Base-by-base conservation (phyloP, 352 stramenopile genomes). In the Thraustochytrium striatum region DNA sequence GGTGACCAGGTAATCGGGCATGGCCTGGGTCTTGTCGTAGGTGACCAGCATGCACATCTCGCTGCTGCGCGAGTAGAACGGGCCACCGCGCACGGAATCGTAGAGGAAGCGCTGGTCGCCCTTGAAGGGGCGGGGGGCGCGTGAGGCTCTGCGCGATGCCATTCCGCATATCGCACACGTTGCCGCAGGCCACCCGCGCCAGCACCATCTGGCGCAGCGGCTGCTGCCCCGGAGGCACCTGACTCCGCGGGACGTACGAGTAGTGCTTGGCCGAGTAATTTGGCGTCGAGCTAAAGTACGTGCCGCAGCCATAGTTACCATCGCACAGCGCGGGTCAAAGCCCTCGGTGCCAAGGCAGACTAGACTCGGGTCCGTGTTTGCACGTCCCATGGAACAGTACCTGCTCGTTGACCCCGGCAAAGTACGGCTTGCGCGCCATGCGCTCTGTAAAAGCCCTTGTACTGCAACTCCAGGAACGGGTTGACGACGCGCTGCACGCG, bases 211-310 rank as follows among this genome's bases (percentile, higher is more conserved):
- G 65, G 19, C 65, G 33, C 9, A 38, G 59, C 7, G 9, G 28
- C 41, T 21, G 5, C 0, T 3, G 30, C 52, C 52, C 44, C 0
- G 8, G 8, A 25, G 7, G n/a, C 19, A 70, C 1, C 35, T 52
- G 33, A 5, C 16, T 9, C 41, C 53, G 59, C 21, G 65, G 65
- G 19, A 58, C 16, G 36, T 70, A 61, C 33, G 65, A 39, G 65
- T 75, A 75, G 25, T 75, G 65, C 30, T 75, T 75, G 65, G 65
- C 65, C 16, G 41, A 61, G 52, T 75, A 75, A 38, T 75, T 75
- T 3, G 65, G 65, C 21, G 65, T 75, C 3, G 65, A 61, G 50
- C 65, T 75, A 61, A 75, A 75, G 50, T 75, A 61, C 33, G 30
- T 75, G 5, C 65, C 65, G 32, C 44, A 58, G 32, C 65, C 65